phyloP scores from a whole-genome alignment of 495 filamentous ascomycete species.

The Xylaria sp. region DNA sequence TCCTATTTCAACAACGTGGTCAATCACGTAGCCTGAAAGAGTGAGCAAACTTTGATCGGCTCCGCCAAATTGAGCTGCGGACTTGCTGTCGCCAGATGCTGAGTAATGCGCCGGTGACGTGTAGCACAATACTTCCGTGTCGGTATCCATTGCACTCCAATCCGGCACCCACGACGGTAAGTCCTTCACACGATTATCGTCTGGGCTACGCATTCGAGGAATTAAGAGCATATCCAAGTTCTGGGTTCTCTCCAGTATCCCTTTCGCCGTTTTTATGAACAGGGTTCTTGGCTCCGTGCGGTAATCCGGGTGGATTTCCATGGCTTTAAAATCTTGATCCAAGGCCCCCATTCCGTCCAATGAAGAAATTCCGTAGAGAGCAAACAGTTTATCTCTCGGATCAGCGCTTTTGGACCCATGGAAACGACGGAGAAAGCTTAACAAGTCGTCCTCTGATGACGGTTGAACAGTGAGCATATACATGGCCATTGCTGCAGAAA shows the following conservation, averaged over 20 bases:
- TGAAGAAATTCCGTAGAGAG: constrained; percentile 1
- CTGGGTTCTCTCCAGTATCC: background rate
- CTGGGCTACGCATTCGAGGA: background rate
- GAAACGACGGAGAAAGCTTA: constrained; percentile 7
- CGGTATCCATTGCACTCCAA: background rate
- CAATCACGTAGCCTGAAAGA: constrained; percentile 1
- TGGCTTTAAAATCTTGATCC: background rate
- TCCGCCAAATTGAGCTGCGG: background rate
- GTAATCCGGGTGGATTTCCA: background rate
- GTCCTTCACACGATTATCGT: background rate
- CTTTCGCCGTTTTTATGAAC: constrained; percentile 6
- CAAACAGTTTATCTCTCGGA: constrained; percentile 3
- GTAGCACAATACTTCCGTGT: background rate
- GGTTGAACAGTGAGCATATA: background rate
- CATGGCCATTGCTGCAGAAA: constrained; percentile 6
- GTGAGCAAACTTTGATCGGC: background rate
- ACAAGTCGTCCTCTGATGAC: background rate
- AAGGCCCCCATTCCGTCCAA: background rate
- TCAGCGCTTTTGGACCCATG: background rate
- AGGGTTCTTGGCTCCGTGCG: background rate
- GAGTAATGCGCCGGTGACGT: background rate
- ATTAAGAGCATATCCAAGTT: background rate
- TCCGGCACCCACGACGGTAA: background rate
- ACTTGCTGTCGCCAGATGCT: background rate
- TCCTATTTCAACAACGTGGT: background rate